Conservation (phyloP, 2,329 filamentous ascomycete genomes). For the Fonsecaea pedrosoi region DNA sequence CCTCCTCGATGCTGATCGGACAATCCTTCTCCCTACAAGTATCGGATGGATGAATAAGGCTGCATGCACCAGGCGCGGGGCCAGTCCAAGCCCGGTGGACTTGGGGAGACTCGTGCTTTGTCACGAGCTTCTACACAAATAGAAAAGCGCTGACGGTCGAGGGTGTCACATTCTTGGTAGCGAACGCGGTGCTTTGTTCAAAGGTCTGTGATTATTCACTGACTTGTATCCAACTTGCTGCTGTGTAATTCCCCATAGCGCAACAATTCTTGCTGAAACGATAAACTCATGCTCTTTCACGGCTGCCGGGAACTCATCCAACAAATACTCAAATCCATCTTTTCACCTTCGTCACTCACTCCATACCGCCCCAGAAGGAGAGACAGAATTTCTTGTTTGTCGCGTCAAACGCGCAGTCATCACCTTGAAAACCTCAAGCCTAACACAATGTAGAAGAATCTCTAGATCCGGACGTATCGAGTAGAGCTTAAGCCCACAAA, state of each 20-base stretch:
- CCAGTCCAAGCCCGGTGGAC: background rate
- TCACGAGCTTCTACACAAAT: background rate
- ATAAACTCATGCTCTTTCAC: conserved; percentile 6
- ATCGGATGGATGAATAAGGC: background rate
- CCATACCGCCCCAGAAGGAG: background rate
- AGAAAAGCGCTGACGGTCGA: conserved; percentile 1
- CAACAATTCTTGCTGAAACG: conserved; percentile 1
- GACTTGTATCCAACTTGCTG: background rate
- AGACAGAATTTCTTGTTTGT: background rate
- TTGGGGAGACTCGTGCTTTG: background rate
- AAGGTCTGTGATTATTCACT: background rate
- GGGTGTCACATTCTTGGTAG: background rate
- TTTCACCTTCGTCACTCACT: background rate
- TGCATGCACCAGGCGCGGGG: background rate
- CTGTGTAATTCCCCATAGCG: background rate
- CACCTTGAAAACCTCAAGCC: background rate
- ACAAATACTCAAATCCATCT: background rate
- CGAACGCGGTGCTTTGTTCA: background rate
- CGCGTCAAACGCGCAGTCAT: background rate
- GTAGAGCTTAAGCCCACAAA: background rate
- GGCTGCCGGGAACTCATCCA: background rate
- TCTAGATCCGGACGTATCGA: conserved; percentile 1
- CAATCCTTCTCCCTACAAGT: background rate
- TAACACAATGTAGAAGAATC: conserved; percentile 3
- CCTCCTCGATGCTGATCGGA: background rate